These are phyloP conservation scores for Cordyceps cicadae DNA, from an alignment of 2,329 filamentous ascomycete genomes.

Conservation along the genomic window DNA sequence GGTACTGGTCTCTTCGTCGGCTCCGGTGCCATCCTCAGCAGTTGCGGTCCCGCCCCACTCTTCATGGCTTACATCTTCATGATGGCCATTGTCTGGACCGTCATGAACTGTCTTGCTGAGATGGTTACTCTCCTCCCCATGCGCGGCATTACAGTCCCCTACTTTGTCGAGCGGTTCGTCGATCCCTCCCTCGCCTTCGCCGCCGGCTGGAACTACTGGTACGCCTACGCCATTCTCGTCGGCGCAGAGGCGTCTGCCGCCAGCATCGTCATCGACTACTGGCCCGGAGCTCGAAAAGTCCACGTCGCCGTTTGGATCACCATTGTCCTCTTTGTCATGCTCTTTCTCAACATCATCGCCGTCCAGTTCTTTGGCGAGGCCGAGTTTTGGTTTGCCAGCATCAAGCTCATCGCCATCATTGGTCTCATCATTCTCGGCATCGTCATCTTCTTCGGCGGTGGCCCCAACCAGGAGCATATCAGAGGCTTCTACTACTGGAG, in stretches of 20 bases:
- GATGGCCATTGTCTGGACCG: conserved; percentile 44
- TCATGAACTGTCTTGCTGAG: conserved; percentile 48
- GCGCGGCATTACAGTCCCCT: conserved; percentile 48
- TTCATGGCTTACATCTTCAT: conserved; percentile 59
- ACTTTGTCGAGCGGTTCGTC: conserved; percentile 48
- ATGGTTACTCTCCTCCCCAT: conserved; percentile 48
- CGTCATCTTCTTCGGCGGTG: conserved; percentile 49
- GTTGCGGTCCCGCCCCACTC: conserved; percentile 55
- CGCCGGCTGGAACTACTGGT: conserved; percentile 54
- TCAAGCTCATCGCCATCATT: conserved; percentile 52
- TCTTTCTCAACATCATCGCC: conserved; percentile 48
- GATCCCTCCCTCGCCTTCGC: conserved; percentile 49
- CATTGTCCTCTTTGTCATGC: conserved; percentile 45
- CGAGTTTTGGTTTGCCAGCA: conserved; percentile 53
- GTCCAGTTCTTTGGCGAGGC: conserved; percentile 52
- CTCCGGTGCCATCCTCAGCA: conserved; percentile 47
- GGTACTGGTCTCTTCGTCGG: conserved; percentile 58
- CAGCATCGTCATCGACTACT: conserved; percentile 52
- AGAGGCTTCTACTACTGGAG: conserved; percentile 42
- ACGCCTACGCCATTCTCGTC: conserved; percentile 50
- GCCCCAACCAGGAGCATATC: conserved; percentile 38
- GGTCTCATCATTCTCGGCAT: conserved; percentile 49
- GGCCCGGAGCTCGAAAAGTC: conserved; percentile 39
- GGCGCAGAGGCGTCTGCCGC: conserved; percentile 51
- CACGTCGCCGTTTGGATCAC: conserved; percentile 51